Conservation (phyloP, 805 yeast genomes). For the Yarrowia sp. region DNA sequence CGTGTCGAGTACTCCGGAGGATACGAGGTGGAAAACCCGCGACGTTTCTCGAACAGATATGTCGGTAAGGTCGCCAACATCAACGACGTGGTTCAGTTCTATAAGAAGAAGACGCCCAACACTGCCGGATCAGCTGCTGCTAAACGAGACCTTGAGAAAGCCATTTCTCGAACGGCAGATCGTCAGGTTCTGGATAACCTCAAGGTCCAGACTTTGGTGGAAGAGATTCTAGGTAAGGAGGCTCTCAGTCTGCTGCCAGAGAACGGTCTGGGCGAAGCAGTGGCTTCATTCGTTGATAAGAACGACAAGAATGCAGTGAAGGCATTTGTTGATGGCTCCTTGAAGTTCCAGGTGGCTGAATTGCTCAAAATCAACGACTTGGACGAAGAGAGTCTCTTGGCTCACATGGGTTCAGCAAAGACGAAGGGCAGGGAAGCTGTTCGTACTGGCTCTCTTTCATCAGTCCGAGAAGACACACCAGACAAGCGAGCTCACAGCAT, state of each 20-base stretch:
- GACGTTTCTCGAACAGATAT: conserved; percentile 84
- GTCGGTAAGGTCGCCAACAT: conserved; percentile 89
- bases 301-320: conserved; percentile 75
- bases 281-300: conserved; percentile 69
- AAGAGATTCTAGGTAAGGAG: conserved; percentile 59
- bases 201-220: conserved; percentile 61
- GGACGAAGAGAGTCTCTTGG: background rate
- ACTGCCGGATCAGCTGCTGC: background rate
- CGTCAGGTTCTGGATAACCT: conserved; percentile 43
- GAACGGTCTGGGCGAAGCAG: conserved; percentile 68
- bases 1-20: conserved; percentile 89
- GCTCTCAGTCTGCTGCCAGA: conserved; percentile 71
- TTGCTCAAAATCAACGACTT: conserved; percentile 29
- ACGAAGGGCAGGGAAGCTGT: conserved; percentile 1
- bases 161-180: conserved; percentile 26
- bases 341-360: conserved; percentile 34
- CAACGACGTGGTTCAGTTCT: conserved; percentile 77
- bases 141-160: background rate
- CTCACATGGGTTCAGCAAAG: conserved; percentile 1
- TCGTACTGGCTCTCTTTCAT: background rate
- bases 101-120: conserved; percentile 46
- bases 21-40: conserved; percentile 85
- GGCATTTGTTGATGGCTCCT: conserved; percentile 40
- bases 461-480: background rate
- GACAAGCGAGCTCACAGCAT: background rate